Evolutionary conservation across 768 basidiomycete genomes (phyloP).

Genomic region (Calvatia gigantea): DNA sequence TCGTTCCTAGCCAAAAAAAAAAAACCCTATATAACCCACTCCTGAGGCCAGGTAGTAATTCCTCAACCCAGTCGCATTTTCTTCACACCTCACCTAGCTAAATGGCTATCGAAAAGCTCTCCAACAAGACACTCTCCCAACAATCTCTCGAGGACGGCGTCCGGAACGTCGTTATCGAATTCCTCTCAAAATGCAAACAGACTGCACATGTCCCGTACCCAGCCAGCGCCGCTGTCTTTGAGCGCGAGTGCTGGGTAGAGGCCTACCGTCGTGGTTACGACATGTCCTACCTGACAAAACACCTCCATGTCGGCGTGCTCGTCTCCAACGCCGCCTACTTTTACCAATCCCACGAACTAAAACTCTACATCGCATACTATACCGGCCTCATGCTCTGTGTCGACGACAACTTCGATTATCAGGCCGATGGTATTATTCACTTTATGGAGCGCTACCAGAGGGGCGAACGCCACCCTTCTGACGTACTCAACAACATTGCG

Average conservation of each 20-base stretch:
- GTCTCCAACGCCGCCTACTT: slow-evolving; percentile 13
- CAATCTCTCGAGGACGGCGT: slow-evolving; percentile 10
- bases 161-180: slow-evolving; percentile 9
- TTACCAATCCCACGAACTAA: slow-evolving; percentile 9
- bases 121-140: background rate
- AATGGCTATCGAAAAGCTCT: slow-evolving; percentile 8
- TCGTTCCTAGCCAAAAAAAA: background rate
- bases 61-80: background rate
- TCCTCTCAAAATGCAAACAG: slow-evolving; percentile 7
- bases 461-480: slow-evolving; percentile 9
- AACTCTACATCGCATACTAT: slow-evolving; percentile 13
- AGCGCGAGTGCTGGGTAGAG: slow-evolving; percentile 11
- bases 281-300: slow-evolving; percentile 6
- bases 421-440: slow-evolving; percentile 7
- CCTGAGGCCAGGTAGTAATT: background rate
- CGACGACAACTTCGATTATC: slow-evolving; percentile 10
- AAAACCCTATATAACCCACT: background rate
- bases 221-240: slow-evolving; percentile 5
- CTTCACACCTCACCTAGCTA: background rate
- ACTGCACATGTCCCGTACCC: slow-evolving; percentile 4
- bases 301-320: slow-evolving; percentile 10
- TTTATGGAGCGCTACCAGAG: slow-evolving; percentile 11
- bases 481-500: slow-evolving; percentile 10
- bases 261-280: slow-evolving; percentile 12
- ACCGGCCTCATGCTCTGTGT: slow-evolving; percentile 10